A percentile compares a stretch with the other conserved stretches of the same genome.
Conservation (phyloP, 1,139 yeast species). For the Blastobotrys serpentis region DNA sequence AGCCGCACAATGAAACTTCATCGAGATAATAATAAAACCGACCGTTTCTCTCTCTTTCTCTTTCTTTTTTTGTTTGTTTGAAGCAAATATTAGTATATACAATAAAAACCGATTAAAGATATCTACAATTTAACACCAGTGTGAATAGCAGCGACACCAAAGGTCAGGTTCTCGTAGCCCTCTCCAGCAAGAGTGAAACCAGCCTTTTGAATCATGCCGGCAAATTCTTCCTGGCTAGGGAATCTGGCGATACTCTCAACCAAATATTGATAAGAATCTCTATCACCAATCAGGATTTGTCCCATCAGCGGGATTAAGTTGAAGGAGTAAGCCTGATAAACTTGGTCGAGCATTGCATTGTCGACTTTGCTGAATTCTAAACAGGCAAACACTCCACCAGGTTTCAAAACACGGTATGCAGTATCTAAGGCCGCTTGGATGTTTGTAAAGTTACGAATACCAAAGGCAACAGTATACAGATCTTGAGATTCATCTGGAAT, state of each 20-base stretch:
- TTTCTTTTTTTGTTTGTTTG: too few species aligned
- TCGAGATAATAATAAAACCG: background rate
- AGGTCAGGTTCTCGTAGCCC: constrained; percentile 94
- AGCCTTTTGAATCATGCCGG: constrained; percentile 87
- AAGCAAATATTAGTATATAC: constrained; percentile 3
- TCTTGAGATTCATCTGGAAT: constrained; percentile 89
- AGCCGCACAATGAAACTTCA: too few species aligned
- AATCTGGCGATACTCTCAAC: constrained; percentile 91
- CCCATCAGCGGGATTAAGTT: constrained; percentile 92
- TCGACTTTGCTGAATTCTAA: constrained; percentile 92
- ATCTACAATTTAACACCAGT: constrained; percentile 78
- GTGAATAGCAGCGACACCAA: constrained; percentile 95
- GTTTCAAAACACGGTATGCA: constrained; percentile 91
- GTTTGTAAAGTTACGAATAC: constrained; percentile 93
- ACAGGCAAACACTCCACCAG: constrained; percentile 99
- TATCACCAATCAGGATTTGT: constrained; percentile 88
- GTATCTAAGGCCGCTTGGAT: constrained; percentile 90
- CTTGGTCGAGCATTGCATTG: constrained; percentile 67
- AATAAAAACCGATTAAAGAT: constrained; percentile 4
- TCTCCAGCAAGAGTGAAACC: constrained; percentile 88
- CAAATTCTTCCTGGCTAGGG: constrained; percentile 90
- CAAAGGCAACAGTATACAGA: constrained; percentile 94
- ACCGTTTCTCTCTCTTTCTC: too few species aligned
- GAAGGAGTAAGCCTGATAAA: constrained; percentile 86
- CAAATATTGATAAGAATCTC: constrained; percentile 91